A percentile compares a stretch with the other conserved stretches of the same genome.
These are phyloP conservation scores for Astraeus odoratus DNA, from an alignment of 768 basidiomycete species.

Conservation along the genomic window DNA sequence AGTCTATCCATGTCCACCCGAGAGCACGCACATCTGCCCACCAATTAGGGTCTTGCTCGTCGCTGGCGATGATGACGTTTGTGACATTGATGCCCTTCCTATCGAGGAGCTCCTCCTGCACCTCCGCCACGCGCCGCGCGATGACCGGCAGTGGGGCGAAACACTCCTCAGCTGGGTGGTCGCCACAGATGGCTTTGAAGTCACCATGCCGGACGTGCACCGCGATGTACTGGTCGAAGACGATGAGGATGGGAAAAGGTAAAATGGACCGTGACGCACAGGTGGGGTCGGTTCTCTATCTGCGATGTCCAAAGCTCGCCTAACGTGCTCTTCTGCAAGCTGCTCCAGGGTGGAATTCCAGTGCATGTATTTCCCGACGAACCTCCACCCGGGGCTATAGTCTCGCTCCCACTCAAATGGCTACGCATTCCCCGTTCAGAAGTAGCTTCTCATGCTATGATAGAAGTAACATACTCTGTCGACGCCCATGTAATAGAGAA, in stretches of 20 bases:
- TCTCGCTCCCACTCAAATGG: slow-evolving; percentile 50
- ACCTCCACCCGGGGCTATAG: slow-evolving; percentile 53
- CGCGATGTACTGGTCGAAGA: slow-evolving; percentile 41
- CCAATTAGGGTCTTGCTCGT: slow-evolving; percentile 50
- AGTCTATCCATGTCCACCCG: slow-evolving; percentile 51
- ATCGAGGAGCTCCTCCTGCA: slow-evolving; percentile 40
- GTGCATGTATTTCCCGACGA: slow-evolving; percentile 45
- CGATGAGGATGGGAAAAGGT: not conserved
- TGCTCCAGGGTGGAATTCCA: slow-evolving; percentile 38
- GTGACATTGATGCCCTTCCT: slow-evolving; percentile 40
- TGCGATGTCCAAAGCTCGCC: slow-evolving; percentile 35
- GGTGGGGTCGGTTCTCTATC: slow-evolving; percentile 37
- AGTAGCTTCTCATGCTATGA: not conserved
- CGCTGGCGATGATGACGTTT: slow-evolving; percentile 58
- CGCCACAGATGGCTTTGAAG: slow-evolving; percentile 42
- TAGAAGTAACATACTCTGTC: slow-evolving; percentile 32
- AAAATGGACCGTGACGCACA: slow-evolving; percentile 25
- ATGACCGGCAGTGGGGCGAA: slow-evolving; percentile 48
- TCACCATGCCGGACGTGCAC: slow-evolving; percentile 54
- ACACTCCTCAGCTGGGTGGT: slow-evolving; percentile 36
- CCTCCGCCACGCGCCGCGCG: slow-evolving; percentile 47
- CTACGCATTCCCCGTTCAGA: slow-evolving; percentile 20
- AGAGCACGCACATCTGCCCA: slow-evolving; percentile 43
- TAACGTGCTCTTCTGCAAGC: slow-evolving; percentile 40
- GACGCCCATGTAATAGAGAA: slow-evolving; percentile 25